Evolutionary conservation across 2,329 filamentous ascomycete species (phyloP), one percentile per base, ranked within the genome.

Genomic region (Fusarium liriodendri): DNA sequence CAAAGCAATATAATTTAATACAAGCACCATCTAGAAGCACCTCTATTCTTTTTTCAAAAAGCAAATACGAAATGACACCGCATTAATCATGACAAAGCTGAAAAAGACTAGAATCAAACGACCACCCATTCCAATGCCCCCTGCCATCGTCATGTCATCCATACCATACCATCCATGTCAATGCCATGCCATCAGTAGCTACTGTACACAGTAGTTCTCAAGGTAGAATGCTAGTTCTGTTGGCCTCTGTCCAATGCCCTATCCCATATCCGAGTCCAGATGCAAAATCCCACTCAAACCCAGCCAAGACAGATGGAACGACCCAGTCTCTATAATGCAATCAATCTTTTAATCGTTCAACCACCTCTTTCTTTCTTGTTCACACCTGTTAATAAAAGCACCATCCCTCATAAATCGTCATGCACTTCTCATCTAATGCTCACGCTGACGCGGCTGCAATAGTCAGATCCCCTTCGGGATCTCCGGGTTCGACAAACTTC

Each of bases 401-500:
- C 67, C 68, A 40, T 72, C 62, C 47, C 54, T 72, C 69, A 55
- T 61, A 62, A 64, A 40, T 72, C 55, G 57, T 67, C 10, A 47
- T 62, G 25, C 47, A 52, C 16, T 52, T 65, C 54, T 37, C 32
- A 57, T 58, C 55, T 45, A 9, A 57, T 27, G 59, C 58, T 45
- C 25, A 61, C 20, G 64, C 61, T 52, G 45, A 72, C 10, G 57
- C 65, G 2, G 66, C 61, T 3, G 71, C 69, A 13, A 64, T 64
- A 16, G 73, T 74, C 45, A 77, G 60, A 61, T 83, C 81, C 29
- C 75, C 79, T 45, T 84, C 82, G 47, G 84, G 83, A 42, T 79
- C 71, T 5, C 85, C 86, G 8, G 83, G 83, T 70, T 84, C 82
- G 18, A 89, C 85, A 78, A 86, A 87, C 45, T 80, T 83, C 67